phyloP scores from a whole-genome alignment of 352 stramenopile species.

The Globisporangium camurandrum region DNA sequence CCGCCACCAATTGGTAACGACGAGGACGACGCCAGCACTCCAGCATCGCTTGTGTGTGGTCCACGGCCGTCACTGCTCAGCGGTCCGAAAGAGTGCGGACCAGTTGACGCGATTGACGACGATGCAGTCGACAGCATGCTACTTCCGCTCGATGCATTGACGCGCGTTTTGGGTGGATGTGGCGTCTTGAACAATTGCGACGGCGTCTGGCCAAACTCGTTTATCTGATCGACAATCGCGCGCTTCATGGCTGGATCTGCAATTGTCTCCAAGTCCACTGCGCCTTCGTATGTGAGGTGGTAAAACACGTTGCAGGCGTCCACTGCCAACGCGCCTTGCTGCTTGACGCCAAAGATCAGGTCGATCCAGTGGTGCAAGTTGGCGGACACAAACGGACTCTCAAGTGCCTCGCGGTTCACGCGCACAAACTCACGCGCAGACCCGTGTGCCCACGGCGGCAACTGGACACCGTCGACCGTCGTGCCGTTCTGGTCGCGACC shows the following conservation, averaged over 20 bases:
- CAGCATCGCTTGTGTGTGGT: not conserved
- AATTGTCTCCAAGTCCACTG: slow-evolving; percentile 92
- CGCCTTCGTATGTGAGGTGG: slow-evolving; percentile 96
- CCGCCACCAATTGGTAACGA: not conserved
- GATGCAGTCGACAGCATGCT: not conserved
- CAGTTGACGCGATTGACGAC: not conserved
- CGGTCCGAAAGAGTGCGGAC: slow-evolving; percentile 1
- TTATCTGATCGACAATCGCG: slow-evolving; percentile 94
- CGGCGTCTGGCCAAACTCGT: slow-evolving; percentile 97
- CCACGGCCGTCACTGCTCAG: slow-evolving; percentile 1
- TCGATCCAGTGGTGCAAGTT: slow-evolving; percentile 98
- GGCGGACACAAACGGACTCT: slow-evolving; percentile 93
- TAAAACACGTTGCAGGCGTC: slow-evolving; percentile 97
- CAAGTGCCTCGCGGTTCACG: slow-evolving; percentile 92
- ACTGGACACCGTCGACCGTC: slow-evolving; percentile 83
- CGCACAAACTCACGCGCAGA: slow-evolving; percentile 93
- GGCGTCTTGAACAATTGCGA: slow-evolving; percentile 89
- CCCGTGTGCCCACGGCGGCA: slow-evolving; percentile 93
- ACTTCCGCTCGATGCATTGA: not conserved
- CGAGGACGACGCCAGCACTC: not conserved
- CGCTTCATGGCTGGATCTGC: slow-evolving; percentile 45
- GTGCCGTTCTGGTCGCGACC: slow-evolving; percentile 84
- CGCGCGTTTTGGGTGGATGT: slow-evolving; percentile 40
- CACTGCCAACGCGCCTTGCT: slow-evolving; percentile 90
- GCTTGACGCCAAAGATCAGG: slow-evolving; percentile 96